Percentiles rank a stretch among this genome's conserved stretches.
Conservation (phyloP, 805 yeast genomes). For the Candida sanyiensis region DNA sequence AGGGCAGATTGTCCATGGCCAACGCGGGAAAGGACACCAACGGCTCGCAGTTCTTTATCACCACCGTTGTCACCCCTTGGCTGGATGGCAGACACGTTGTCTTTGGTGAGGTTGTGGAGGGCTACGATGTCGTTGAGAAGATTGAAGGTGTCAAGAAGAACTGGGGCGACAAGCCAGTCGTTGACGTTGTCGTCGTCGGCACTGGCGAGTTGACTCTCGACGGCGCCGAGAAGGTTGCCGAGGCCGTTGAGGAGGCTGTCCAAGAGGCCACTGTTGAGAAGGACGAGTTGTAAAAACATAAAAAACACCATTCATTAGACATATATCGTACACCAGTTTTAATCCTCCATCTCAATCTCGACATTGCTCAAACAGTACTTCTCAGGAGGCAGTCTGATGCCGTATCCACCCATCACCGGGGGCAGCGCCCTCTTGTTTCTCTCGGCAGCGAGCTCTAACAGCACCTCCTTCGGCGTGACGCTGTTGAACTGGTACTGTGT, state of each 20-base stretch:
- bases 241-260: conserved; percentile 17
- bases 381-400: conserved; percentile 93
- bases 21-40: conserved; percentile 91
- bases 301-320: too few relatives aligned
- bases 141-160: conserved; percentile 71
- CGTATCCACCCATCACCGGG: conserved; percentile 85
- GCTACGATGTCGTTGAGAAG: conserved; percentile 72
- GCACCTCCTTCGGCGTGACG: conserved; percentile 86
- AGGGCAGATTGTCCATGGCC: conserved; percentile 88
- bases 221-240: conserved; percentile 22
- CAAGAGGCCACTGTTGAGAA: too few relatives aligned
- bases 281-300: conserved; percentile 30
- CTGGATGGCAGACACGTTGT: conserved; percentile 93
- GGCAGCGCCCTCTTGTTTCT: conserved; percentile 87
- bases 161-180: conserved; percentile 66
- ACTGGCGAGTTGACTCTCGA: conserved; percentile 59
- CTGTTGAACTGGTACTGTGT: conserved; percentile 97
- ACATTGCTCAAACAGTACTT: conserved; percentile 59
- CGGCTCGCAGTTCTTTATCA: conserved; percentile 86
- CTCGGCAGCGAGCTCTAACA: conserved; percentile 88
- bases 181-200: conserved; percentile 56
- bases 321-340: neutral
- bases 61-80: conserved; percentile 75
- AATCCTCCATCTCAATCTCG: conserved; percentile 3
- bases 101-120: conserved; percentile 89